These are phyloP conservation scores for Calonectria pseudoreteaudii DNA, from an alignment of 2,329 filamentous ascomycete species.

Conservation along the genomic window DNA sequence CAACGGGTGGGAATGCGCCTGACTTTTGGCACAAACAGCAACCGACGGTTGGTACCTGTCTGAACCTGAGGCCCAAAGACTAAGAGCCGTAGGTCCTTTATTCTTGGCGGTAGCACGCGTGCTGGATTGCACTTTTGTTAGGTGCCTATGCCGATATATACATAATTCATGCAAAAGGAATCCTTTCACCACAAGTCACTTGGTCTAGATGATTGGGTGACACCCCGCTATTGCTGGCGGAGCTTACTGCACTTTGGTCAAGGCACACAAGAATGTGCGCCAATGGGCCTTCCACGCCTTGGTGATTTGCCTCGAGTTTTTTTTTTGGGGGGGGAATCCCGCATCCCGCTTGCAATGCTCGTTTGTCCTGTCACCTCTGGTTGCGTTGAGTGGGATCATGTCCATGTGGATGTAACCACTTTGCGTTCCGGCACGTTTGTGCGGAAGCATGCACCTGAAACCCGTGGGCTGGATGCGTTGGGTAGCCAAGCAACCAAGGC, in stretches of 20 bases:
- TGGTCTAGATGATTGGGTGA: neutral
- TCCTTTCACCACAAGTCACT: slow-evolving; percentile 12
- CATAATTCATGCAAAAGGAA: slow-evolving; percentile 11
- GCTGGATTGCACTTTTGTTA: neutral
- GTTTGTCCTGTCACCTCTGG: neutral
- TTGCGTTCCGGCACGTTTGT: neutral
- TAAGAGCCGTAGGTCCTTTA: neutral
- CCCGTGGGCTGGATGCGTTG: neutral
- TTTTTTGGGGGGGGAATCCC: too few relatives aligned
- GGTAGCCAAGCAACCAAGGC: neutral
- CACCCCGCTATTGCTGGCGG: slow-evolving; percentile 3
- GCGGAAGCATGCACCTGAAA: neutral
- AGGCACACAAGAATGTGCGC: neutral
- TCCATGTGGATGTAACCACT: neutral
- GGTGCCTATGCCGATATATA: neutral
- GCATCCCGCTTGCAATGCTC: neutral
- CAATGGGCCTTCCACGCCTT: slow-evolving; percentile 7
- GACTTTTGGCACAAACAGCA: neutral
- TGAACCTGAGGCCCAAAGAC: neutral
- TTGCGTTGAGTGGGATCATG: neutral
- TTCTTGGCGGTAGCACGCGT: neutral
- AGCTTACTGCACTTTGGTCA: slow-evolving; percentile 12
- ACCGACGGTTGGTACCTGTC: neutral
- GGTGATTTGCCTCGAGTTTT: neutral
- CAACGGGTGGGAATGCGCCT: neutral